Conservation (phyloP, 805 yeast species). For the Ogataea saltuana region DNA sequence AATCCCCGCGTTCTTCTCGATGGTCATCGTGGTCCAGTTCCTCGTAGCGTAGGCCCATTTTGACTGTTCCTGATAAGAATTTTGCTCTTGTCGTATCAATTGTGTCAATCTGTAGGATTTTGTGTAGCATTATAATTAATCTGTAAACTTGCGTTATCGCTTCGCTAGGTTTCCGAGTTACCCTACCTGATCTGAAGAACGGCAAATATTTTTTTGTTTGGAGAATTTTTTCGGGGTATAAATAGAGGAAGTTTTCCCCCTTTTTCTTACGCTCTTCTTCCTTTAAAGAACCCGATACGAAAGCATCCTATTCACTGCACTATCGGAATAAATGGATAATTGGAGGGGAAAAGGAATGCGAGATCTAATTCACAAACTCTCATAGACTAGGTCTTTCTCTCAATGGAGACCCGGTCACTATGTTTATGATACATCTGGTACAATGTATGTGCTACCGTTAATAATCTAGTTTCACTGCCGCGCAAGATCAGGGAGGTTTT, state of each 20-base stretch:
- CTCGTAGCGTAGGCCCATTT: not conserved
- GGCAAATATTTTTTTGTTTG: not conserved
- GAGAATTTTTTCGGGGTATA: conserved; percentile 1
- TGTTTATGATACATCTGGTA: conserved; percentile 36
- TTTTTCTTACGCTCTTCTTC: conserved; percentile 14
- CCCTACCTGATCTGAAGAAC: not conserved
- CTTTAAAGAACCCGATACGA: conserved; percentile 37
- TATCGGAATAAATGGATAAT: conserved; percentile 37
- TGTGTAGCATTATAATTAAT: not conserved
- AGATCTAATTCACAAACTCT: conserved; percentile 39
- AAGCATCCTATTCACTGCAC: conserved; percentile 49
- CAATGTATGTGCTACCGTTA: not conserved
- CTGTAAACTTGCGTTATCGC: not conserved
- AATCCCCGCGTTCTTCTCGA: not conserved
- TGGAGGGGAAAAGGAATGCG: conserved; percentile 48
- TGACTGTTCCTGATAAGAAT: too few species aligned
- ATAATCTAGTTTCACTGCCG: too few species aligned
- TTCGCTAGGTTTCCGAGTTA: not conserved
- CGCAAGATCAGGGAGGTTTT: too few species aligned
- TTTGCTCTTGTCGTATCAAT: not conserved
- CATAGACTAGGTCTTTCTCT: conserved; percentile 35
- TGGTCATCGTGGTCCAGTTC: not conserved
- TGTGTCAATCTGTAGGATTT: not conserved
- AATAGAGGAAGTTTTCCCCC: not conserved
- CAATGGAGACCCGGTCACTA: conserved; percentile 39